Evolutionary conservation across 495 filamentous ascomycete species (phyloP), one percentile per base, ranked within the genome.

Genomic region (Cenococcum geophilum): DNA sequence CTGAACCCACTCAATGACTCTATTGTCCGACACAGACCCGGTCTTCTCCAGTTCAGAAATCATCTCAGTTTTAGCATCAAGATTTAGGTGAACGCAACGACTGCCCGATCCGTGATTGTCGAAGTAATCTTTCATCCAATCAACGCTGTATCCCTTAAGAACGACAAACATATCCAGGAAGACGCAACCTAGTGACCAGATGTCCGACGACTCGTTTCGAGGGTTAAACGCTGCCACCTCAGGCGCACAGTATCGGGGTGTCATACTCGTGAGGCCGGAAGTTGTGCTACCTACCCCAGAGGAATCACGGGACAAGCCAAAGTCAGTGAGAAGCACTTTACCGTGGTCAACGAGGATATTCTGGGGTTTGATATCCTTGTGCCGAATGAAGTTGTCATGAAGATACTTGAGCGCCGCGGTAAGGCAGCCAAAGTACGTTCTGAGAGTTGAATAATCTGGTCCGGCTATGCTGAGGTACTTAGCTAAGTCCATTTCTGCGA

Each of bases 331-430:
- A 11, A 69, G 68, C 14, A 79, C 65, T 5, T 55, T 59, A 11
- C 57, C 60, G 20, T 21, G 54, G n/a, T 74, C 70, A 20, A 79
- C 56, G 8, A 78, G 62, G 12, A 79, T 72, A 50, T 79, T 78
- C 57, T 72, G 64, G 4, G 76, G 76, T 62, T 79, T 79, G 49
- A 79, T 68, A 58, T 78, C 76, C 43, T 69, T 66, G 66, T 78
- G 77, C 35, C 70, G 60, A 21, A 77, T 70, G 34, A 63, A 36
- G 27, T 64, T 61, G 1, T 62, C 42, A 60, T 79, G 77, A 12
- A 79, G 63, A 60, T 72, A 77, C 18, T 21, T 49, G 6, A 79
- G n/a, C 1, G 73, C 71, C 9, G 59, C 62, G 5, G 71, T 68
- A 11, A 77, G 70, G 51, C 76, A 77, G 10, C 75, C 74, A 57